Conservation (phyloP, 331 rosid genomes). For the Malus hybrid region DNA sequence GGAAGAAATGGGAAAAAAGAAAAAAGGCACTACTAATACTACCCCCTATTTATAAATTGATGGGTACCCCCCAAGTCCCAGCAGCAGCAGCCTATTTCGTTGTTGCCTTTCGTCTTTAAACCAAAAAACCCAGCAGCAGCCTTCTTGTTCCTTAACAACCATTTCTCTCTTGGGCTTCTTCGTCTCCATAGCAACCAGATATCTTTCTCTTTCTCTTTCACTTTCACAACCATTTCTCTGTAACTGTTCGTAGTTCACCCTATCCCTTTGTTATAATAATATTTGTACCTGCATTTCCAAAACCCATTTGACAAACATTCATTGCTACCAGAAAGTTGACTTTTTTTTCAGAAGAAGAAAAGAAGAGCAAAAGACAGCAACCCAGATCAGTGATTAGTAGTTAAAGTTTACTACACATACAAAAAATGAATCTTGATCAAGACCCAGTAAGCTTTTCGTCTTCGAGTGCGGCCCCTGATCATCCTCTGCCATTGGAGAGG, state of each 20-base stretch:
- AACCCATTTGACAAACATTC: neutral
- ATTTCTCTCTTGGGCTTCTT: neutral
- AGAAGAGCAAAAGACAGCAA: neutral
- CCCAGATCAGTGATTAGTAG: neutral
- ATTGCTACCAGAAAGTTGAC: too few relatives aligned
- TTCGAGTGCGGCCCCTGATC: neutral
- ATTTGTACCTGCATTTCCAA: neutral
- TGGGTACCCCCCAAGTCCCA: neutral
- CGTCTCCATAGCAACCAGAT: neutral
- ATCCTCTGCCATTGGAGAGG: slow-evolving; percentile 57
- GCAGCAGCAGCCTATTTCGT: too few relatives aligned
- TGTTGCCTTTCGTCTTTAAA: neutral
- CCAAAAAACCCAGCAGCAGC: neutral
- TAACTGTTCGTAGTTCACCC: neutral
- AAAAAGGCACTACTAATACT: neutral
- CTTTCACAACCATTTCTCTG: neutral
- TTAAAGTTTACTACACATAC: neutral
- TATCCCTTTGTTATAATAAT: neutral
- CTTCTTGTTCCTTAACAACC: neutral
- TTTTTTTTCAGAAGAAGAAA: too few relatives aligned
- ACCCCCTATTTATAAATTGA: neutral
- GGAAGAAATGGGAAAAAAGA: neutral
- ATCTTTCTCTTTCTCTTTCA: neutral
- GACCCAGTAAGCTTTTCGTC: neutral
- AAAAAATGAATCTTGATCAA: slow-evolving; percentile 26